phyloP scores from a whole-genome alignment of 2,329 filamentous ascomycete genomes.

The Akanthomyces lecanii region DNA sequence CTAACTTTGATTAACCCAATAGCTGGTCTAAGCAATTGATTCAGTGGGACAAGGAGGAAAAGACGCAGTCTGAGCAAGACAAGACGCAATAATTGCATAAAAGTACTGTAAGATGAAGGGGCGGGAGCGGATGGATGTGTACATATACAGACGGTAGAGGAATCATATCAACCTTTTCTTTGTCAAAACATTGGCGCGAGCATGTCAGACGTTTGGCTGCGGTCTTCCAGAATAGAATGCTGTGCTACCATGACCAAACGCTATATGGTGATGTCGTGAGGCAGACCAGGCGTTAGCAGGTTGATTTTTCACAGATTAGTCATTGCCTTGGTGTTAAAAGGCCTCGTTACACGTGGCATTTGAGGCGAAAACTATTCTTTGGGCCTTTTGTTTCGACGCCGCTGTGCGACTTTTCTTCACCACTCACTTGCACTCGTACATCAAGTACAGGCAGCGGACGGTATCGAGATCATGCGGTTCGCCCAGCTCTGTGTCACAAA shows the following conservation, averaged over 20 bases:
- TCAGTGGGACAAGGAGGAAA: constrained; percentile 42
- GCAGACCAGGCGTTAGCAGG: too few species aligned
- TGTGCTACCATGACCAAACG: too few species aligned
- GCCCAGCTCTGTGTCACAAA: not conserved
- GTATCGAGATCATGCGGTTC: not conserved
- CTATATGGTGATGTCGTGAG: too few species aligned
- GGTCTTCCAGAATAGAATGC: too few species aligned
- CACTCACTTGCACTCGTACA: not conserved
- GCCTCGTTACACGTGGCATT: too few species aligned
- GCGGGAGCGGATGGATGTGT: constrained; percentile 1
- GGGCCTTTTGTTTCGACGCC: too few species aligned
- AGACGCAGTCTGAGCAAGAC: constrained; percentile 29
- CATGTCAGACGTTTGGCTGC: not conserved
- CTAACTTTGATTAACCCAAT: constrained; percentile 1
- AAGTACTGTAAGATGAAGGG: constrained; percentile 6
- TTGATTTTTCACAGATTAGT: too few species aligned
- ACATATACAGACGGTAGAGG: constrained; percentile 16
- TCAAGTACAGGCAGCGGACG: not conserved
- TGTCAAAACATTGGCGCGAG: not conserved
- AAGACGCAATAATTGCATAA: constrained; percentile 25
- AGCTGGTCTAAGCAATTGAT: constrained; percentile 46
- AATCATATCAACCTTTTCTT: constrained; percentile 10
- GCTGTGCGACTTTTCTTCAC: not conserved
- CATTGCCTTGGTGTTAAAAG: too few species aligned
- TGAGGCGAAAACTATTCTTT: too few species aligned